A percentile compares a stretch with the other conserved stretches of the same genome.
These are phyloP conservation scores for Physcia stellaris DNA, from an alignment of 495 filamentous ascomycete genomes.

Conservation along the genomic window DNA sequence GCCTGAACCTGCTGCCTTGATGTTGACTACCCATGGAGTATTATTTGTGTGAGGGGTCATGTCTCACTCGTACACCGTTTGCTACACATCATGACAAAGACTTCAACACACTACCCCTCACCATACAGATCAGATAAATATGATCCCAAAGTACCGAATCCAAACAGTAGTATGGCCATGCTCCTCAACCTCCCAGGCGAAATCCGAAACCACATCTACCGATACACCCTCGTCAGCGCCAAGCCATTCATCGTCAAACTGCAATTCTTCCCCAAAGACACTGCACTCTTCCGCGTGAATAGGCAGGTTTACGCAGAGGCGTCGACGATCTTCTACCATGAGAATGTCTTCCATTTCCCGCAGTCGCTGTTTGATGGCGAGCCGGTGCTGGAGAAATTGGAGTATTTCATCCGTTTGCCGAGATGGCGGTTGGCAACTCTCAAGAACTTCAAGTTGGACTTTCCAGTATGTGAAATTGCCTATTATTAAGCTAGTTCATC, in stretches of 20 bases:
- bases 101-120: no score
- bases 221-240: neutral
- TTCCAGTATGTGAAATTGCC: neutral
- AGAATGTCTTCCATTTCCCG: neutral
- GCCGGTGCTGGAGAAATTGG: neutral
- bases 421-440: neutral
- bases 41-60: no score
- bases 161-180: no score
- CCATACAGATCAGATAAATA: no score
- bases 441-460: neutral
- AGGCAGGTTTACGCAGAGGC: neutral
- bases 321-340: neutral
- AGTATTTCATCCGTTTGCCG: neutral
- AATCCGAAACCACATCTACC: conserved; percentile 1
- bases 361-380: neutral
- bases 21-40: no score
- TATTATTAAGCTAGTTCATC: no score
- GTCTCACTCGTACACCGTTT: no score
- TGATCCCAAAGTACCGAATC: no score
- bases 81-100: no score
- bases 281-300: neutral
- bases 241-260: neutral
- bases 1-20: no score
- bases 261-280: neutral
- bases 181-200: neutral